These are phyloP conservation scores for Podospora tetraspora DNA, from an alignment of 495 filamentous ascomycete genomes.

Conservation along the genomic window DNA sequence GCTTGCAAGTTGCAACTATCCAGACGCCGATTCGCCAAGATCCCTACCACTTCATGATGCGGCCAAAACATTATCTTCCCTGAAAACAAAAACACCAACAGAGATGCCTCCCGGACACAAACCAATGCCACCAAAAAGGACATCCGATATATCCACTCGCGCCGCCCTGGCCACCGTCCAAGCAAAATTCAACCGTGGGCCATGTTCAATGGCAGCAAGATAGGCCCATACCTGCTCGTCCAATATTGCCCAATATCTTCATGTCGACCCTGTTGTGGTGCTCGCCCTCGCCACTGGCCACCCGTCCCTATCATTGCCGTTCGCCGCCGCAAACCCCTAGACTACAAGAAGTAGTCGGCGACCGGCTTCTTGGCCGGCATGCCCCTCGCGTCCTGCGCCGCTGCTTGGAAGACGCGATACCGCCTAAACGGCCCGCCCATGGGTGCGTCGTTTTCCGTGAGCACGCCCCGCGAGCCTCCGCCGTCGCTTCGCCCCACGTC, in stretches of 20 bases:
- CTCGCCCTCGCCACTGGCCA: background rate
- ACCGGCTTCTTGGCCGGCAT: conserved; percentile 99
- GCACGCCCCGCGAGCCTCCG: conserved; percentile 26
- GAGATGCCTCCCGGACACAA: background rate
- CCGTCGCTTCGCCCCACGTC: conserved; percentile 57
- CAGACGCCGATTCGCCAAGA: background rate
- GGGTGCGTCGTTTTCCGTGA: conserved; percentile 39
- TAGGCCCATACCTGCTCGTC: background rate
- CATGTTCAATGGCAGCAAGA: background rate
- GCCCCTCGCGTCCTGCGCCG: conserved; percentile 90
- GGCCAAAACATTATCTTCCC: background rate
- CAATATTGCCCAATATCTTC: too few species aligned
- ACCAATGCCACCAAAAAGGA: background rate
- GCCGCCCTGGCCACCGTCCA: background rate
- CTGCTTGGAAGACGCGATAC: conserved; percentile 95
- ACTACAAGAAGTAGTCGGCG: conserved; percentile 93
- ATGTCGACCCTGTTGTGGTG: background rate
- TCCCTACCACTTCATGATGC: background rate
- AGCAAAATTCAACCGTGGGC: background rate
- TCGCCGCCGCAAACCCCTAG: conserved; percentile 25
- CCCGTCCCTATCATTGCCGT: background rate
- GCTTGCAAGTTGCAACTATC: background rate
- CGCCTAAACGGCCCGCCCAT: conserved; percentile 74
- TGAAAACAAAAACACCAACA: background rate
- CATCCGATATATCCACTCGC: background rate